Base-by-base conservation (phyloP, 2,329 filamentous ascomycete species). In the Didymella pinodella region DNA sequence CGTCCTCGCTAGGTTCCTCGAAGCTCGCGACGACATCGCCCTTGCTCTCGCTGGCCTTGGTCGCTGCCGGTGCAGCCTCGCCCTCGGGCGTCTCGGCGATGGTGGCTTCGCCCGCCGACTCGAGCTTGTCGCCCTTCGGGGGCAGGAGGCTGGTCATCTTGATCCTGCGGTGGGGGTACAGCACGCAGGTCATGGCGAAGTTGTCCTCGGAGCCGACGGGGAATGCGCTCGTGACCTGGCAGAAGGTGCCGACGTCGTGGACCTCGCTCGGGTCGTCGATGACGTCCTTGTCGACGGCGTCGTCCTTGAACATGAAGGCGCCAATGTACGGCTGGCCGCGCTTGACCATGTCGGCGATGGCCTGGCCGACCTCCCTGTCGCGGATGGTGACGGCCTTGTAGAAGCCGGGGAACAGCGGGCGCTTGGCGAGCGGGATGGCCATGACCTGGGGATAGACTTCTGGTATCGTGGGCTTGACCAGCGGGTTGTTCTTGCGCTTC, bases 361-460 rank as follows among this genome's bases (percentile, higher is more conserved):
- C 95, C 38, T 89, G 88, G 14, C 93, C 90, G 34, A 99, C 95
- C 68, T 95, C 91, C 18, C 91, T 91, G 72, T 99, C 93, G 74
- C 92, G 90, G 67, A 99, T 96, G 3, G 94, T 99, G 67, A 99
- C 95, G 10, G 95, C 94, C 80, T 99, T 99, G 82, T 99, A 99
- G 79, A 98, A 99, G 1, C 95, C 95, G 1, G 95, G 95, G 79
- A 98, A 99, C 12, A 99, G 82, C 11, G 95, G 95, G 52, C 95
- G 86, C 77, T 96, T 93, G 28, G 92, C 91, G 70, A 99, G 97
- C 7, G 95, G 95, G 55, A 99, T 96, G 2, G 94, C 94, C 85
- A 99, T 92, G 54, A 99, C 93, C 76, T 98, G 95, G 3, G 95
- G 95, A 76, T 99, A 99, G 43, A 97, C 89, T 62, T 99, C 95